phyloP scores from a whole-genome alignment of 441 rosid genomes.

The Corymbia citriodora region DNA sequence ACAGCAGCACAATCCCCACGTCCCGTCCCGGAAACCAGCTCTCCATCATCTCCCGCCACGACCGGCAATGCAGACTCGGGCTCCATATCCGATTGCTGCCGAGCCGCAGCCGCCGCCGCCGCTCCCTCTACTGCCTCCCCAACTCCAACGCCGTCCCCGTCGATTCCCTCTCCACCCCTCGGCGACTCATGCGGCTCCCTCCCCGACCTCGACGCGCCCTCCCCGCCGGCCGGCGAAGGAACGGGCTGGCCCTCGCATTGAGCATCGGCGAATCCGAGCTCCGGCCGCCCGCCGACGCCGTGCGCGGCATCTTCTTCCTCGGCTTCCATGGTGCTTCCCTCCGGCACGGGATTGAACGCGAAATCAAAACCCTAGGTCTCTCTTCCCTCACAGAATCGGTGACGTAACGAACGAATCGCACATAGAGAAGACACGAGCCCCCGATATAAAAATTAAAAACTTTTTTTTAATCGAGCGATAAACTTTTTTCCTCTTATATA shows the following conservation, averaged over 20 bases:
- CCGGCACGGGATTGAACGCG: background rate
- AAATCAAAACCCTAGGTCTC: conserved; percentile 34
- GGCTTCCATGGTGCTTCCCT: conserved; percentile 21
- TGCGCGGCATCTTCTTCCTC: conserved; percentile 37
- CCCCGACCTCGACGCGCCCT: background rate
- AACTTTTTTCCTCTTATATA: background rate
- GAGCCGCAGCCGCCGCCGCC: background rate
- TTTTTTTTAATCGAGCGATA: background rate
- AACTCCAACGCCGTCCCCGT: background rate
- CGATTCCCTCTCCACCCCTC: background rate
- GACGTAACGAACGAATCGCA: background rate
- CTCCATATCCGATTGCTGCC: background rate
- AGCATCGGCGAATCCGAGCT: background rate
- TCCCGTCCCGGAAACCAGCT: background rate
- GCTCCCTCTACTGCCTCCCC: conserved; percentile 4
- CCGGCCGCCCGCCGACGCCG: conserved; percentile 1
- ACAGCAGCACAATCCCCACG: background rate
- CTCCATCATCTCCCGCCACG: conserved; percentile 1
- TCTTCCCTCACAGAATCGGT: background rate
- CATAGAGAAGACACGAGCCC: background rate
- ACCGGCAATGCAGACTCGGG: background rate
- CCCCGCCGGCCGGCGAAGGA: background rate
- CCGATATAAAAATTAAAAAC: background rate
- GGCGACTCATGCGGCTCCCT: conserved; percentile 10
- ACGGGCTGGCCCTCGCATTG: conserved; percentile 10